A percentile compares a stretch with the other conserved stretches of the same genome.
These are phyloP conservation scores for Colletotrichum ledebouriae DNA, from an alignment of 2,329 filamentous ascomycete species.

Conservation along the genomic window DNA sequence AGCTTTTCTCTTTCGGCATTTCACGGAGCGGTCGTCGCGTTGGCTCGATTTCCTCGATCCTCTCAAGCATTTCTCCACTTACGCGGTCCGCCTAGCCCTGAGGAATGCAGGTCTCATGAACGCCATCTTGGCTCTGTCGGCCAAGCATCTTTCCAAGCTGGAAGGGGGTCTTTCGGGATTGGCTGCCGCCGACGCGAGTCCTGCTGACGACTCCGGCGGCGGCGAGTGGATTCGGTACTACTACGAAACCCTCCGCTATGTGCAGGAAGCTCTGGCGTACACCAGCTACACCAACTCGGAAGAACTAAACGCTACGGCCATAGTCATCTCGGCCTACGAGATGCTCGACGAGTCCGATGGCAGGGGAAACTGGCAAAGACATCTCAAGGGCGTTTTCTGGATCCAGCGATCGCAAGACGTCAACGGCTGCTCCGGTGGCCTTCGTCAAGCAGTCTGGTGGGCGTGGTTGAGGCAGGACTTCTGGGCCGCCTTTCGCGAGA, in stretches of 20 bases:
- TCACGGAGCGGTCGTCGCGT: constrained; percentile 45
- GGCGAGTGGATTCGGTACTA: constrained; percentile 65
- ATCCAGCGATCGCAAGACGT: constrained; percentile 74
- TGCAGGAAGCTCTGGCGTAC: constrained; percentile 71
- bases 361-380: constrained; percentile 69
- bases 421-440: constrained; percentile 68
- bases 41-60: constrained; percentile 52
- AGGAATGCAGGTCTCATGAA: constrained; percentile 69
- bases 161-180: not conserved
- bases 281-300: constrained; percentile 68
- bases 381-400: constrained; percentile 75
- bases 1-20: constrained; percentile 48
- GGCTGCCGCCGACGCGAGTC: not conserved
- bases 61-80: constrained; percentile 49
- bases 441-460: constrained; percentile 74
- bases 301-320: constrained; percentile 70
- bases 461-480: constrained; percentile 75
- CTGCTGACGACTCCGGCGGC: constrained; percentile 37
- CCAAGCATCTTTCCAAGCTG: constrained; percentile 55
- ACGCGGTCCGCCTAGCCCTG: constrained; percentile 54
- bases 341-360: constrained; percentile 73
- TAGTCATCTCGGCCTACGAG: constrained; percentile 74
- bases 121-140: constrained; percentile 68
- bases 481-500: constrained; percentile 74
- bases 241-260: constrained; percentile 72